Evolutionary conservation across 495 filamentous ascomycete species (phyloP), one percentile per base, ranked within the genome.

Genomic region (Achaetomiella virescens): DNA sequence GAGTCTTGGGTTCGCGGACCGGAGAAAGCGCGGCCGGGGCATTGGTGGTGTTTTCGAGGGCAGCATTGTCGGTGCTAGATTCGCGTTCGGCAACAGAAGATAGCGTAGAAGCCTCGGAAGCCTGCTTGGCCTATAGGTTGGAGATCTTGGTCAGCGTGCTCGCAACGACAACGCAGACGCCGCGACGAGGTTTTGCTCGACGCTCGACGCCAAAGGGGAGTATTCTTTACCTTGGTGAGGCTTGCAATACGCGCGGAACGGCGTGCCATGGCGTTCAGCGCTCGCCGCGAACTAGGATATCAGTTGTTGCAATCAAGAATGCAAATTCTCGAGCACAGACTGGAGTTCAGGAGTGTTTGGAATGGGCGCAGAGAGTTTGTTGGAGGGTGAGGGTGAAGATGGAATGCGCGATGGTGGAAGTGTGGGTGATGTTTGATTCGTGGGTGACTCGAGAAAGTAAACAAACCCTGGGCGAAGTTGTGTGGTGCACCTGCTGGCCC

Each of bases 181-280:
- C 14, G n/a, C 20, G 27, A 21, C 36, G 24, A 12, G 24, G 0
- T 15, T 18, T 18, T n/a, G 11, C 12, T 33, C 25, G 38, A 37
- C 40, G 31, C 29, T 37, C 24, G n/a, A 44, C 18, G 0, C 4
- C 22, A 14, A n/a, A 48, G 22, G 62, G 54, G 46, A 31, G n/a
- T n/a, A 25, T 48, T 54, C 57, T 69, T 66, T 61, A 77, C 75
- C 70, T 70, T 73, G 42, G 67, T 61, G 57, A 62, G 51, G 61
- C 68, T 72, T 46, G 75, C 75, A 59, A 78, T 59, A 58, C 76
- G 76, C 65, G 75, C 74, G 54, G 76, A 78, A 66, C 76, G 76
- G 55, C 73, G 73, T 24, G 64, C 62, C 74, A 75, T 76, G 44
- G 48, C 68, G 57, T 59, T 47, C 42, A 29, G 36, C 18, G 27